Conservation (phyloP, 2,329 filamentous ascomycete genomes). For the Zarea fungicola region DNA sequence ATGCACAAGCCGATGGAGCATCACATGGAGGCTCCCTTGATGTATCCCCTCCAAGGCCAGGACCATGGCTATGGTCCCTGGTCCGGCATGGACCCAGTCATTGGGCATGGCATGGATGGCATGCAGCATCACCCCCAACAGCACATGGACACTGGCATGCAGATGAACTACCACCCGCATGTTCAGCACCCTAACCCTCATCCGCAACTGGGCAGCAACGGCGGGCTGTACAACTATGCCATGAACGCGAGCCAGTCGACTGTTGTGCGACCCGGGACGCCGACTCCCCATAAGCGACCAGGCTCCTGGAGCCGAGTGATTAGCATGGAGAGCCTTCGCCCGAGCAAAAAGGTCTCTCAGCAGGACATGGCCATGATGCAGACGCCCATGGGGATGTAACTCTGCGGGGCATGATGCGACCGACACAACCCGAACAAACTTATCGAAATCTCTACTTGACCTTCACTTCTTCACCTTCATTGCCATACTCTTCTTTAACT, state of each 20-base stretch:
- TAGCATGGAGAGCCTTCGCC: constrained; percentile 33
- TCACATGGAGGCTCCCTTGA: constrained; percentile 14
- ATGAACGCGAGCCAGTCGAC: constrained; percentile 23
- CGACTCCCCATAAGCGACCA: constrained; percentile 33
- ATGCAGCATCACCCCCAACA: constrained; percentile 10
- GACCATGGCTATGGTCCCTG: constrained; percentile 10
- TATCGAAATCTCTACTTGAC: not conserved
- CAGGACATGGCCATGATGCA: constrained; percentile 21
- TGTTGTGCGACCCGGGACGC: constrained; percentile 30
- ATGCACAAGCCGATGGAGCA: constrained; percentile 27
- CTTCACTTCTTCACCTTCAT: not conserved
- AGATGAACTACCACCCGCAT: constrained; percentile 12
- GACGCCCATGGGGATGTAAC: constrained; percentile 24
- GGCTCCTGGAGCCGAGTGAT: constrained; percentile 34
- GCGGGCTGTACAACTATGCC: constrained; percentile 10
- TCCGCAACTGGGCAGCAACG: constrained; percentile 3
- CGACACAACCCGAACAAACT: too few species aligned
- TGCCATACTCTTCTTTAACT: constrained; percentile 9
- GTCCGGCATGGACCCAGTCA: constrained; percentile 8
- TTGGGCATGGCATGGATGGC: constrained; percentile 5
- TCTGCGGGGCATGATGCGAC: too few species aligned
- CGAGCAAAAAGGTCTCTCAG: constrained; percentile 30
- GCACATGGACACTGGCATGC: constrained; percentile 9
- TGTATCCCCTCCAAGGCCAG: constrained; percentile 13
- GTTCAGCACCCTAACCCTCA: constrained; percentile 3